phyloP scores from a whole-genome alignment of 78 protist species.

The Creolimax fragrantissima region DNA sequence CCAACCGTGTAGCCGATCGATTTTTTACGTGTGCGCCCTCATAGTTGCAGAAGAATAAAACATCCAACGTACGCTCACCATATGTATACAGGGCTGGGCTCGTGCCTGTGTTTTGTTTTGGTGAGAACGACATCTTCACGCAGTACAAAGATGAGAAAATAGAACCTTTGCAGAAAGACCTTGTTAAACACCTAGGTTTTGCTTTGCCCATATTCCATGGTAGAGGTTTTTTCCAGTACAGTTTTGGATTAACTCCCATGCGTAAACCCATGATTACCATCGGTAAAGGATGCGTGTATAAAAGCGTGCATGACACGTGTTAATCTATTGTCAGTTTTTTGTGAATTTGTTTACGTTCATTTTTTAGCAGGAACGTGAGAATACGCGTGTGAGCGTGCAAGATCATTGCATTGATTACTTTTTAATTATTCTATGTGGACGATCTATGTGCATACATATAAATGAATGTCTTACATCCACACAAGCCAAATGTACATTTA shows the following conservation, averaged over 20 bases:
- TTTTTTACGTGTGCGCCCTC: too few relatives aligned
- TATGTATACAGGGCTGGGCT: constrained; percentile 4
- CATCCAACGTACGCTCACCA: too few relatives aligned
- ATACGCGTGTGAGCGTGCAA: too few relatives aligned
- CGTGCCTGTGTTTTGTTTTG: constrained; percentile 42
- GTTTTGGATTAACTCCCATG: constrained; percentile 11
- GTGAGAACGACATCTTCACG: constrained; percentile 44
- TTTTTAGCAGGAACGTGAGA: too few relatives aligned
- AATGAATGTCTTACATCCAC: too few relatives aligned
- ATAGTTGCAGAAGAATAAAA: too few relatives aligned
- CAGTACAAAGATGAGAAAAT: constrained; percentile 1
- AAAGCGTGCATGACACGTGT: not conserved
- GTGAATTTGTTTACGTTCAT: too few relatives aligned
- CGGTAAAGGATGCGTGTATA: not conserved
- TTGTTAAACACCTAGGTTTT: not conserved
- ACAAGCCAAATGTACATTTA: too few relatives aligned
- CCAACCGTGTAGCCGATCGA: too few relatives aligned
- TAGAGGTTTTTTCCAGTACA: constrained; percentile 17
- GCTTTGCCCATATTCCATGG: not conserved
- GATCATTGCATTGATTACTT: too few relatives aligned
- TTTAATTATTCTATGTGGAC: too few relatives aligned
- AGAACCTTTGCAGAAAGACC: not conserved
- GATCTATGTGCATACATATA: too few relatives aligned
- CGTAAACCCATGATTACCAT: constrained; percentile 4
- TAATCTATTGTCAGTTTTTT: not conserved